phyloP scores from a whole-genome alignment of 2,329 filamentous ascomycete genomes.

The Coniochaeta ligniaria region DNA sequence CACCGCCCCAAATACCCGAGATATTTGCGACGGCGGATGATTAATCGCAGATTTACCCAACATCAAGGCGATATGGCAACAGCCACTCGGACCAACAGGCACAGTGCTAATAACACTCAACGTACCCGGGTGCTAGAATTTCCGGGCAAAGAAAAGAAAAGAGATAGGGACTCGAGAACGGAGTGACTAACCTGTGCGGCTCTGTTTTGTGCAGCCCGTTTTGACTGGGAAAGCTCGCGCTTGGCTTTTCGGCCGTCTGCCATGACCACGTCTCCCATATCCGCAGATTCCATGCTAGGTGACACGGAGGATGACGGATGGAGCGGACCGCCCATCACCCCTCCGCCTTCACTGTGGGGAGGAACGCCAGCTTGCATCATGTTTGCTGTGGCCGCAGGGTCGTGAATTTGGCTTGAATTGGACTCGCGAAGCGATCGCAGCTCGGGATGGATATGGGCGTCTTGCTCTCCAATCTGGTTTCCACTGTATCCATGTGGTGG shows the following conservation, averaged over 20 bases:
- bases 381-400: constrained; percentile 15
- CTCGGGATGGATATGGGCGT: constrained; percentile 42
- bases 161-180: constrained; percentile 4
- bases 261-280: constrained; percentile 23
- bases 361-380: constrained; percentile 24
- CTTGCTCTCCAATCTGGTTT: constrained; percentile 24
- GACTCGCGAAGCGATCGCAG: constrained; percentile 25
- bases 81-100: background rate
- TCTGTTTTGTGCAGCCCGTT: constrained; percentile 92
- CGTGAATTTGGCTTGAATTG: constrained; percentile 9
- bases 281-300: constrained; percentile 17
- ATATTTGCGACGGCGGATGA: constrained; percentile 1
- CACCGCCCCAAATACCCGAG: background rate
- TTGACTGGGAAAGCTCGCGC: constrained; percentile 88
- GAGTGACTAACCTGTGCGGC: constrained; percentile 75
- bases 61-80: background rate
- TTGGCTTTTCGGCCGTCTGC: constrained; percentile 68
- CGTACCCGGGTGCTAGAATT: background rate
- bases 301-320: constrained; percentile 1
- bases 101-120: constrained; percentile 7
- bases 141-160: background rate
- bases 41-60: background rate
- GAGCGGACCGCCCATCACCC: background rate
- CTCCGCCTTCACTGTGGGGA: constrained; percentile 11
- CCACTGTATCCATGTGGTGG: constrained; percentile 37